A percentile compares a stretch with the other conserved stretches of the same genome.
phyloP scores from a whole-genome alignment of 768 basidiomycete genomes.

The Dictyophora rubrovolvata region DNA sequence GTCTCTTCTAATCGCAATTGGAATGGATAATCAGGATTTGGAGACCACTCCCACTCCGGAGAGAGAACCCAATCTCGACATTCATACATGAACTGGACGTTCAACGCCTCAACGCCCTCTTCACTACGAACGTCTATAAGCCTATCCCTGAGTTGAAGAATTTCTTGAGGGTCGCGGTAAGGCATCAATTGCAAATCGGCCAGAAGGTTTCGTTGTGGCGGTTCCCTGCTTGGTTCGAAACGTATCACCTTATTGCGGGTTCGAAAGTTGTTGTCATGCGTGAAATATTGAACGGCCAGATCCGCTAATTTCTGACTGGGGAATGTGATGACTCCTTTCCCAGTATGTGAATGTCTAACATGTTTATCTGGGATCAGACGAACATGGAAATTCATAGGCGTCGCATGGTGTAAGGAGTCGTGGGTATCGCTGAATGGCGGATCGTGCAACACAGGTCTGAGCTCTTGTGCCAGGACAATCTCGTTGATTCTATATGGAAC shows the following conservation, averaged over 20 bases:
- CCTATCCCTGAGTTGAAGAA: slow-evolving; percentile 10
- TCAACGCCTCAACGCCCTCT: slow-evolving; percentile 20
- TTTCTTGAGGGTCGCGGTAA: slow-evolving; percentile 30
- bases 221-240: slow-evolving; percentile 14
- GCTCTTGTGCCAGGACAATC: slow-evolving; percentile 16
- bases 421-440: slow-evolving; percentile 14
- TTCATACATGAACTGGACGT: slow-evolving; percentile 51
- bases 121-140: background rate
- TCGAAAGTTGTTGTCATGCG: slow-evolving; percentile 10
- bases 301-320: slow-evolving; percentile 30
- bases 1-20: background rate
- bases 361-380: slow-evolving; percentile 33
- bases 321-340: slow-evolving; percentile 39
- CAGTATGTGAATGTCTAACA: slow-evolving; percentile 24
- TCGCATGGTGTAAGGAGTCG: slow-evolving; percentile 21
- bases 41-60: slow-evolving; percentile 36
- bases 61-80: slow-evolving; percentile 51
- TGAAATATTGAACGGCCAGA: slow-evolving; percentile 26
- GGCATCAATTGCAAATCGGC: slow-evolving; percentile 25
- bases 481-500: slow-evolving; percentile 15
- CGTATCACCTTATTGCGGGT: slow-evolving; percentile 24
- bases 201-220: slow-evolving; percentile 21
- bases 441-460: slow-evolving; percentile 39
- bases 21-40: background rate
- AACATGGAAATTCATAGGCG: slow-evolving; percentile 44